Evolutionary conservation across 495 filamentous ascomycete species (phyloP).

Genomic region (Penicillium paradoxum): DNA sequence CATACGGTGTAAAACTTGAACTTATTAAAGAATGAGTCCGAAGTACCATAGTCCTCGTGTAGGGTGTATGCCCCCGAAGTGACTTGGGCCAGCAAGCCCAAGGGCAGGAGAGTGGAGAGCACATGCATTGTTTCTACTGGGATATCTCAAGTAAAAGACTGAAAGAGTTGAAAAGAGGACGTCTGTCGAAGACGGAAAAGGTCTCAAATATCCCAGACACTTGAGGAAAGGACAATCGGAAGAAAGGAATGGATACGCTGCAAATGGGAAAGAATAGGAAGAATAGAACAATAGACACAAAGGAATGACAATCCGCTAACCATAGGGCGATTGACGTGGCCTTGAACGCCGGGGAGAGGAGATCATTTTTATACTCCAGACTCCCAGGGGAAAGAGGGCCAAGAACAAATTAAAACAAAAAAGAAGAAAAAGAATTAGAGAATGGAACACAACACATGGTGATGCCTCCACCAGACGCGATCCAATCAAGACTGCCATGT

Average conservation of each 20-base stretch:
- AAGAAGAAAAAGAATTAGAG: background rate
- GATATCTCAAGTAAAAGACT: constrained; percentile 1
- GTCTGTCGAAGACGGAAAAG: constrained; percentile 20
- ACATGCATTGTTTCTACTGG: constrained; percentile 33
- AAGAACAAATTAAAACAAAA: no score
- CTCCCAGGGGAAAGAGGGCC: background rate
- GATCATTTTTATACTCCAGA: constrained; percentile 1
- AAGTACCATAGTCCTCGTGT: constrained; percentile 39
- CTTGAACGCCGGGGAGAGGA: background rate
- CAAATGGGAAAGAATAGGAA: background rate
- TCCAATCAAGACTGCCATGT: constrained; percentile 28
- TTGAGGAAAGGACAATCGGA: constrained; percentile 6
- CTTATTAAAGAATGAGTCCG: constrained; percentile 49
- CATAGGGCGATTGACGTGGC: no score
- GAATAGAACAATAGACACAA: background rate
- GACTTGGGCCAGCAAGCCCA: constrained; percentile 39
- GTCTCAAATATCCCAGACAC: constrained; percentile 3
- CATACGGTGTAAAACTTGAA: constrained; percentile 48
- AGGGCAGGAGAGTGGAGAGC: constrained; percentile 35
- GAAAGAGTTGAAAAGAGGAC: constrained; percentile 6
- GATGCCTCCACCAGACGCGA: constrained; percentile 31
- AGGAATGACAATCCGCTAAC: background rate
- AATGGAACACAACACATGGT: background rate
- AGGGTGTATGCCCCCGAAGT: constrained; percentile 45
- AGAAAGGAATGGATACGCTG: constrained; percentile 4